phyloP scores from a whole-genome alignment of 2,329 filamentous ascomycete genomes.

The Colletotrichum camelliae region DNA sequence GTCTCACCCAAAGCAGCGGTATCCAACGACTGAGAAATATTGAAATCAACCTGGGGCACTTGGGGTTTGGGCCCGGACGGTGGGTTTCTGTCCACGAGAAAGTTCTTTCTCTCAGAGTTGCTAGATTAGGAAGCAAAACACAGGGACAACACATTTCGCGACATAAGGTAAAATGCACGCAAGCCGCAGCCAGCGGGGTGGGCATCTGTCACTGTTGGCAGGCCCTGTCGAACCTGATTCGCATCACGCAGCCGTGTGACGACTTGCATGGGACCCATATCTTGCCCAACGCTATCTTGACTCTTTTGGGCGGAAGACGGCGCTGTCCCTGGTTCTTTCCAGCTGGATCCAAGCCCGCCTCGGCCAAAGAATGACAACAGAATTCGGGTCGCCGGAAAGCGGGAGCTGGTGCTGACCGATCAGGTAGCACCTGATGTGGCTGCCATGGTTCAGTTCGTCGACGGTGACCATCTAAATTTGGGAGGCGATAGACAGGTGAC shows the following conservation, averaged over 20 bases:
- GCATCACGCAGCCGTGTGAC: slow-evolving; percentile 1
- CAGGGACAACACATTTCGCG: not conserved
- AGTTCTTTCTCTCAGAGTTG: not conserved
- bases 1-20: not conserved
- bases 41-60: not conserved
- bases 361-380: not conserved
- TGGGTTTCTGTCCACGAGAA: not conserved
- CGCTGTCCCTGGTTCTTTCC: not conserved
- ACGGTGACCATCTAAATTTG: slow-evolving; percentile 3
- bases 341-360: not conserved
- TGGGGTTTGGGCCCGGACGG: not conserved
- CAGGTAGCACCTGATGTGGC: not conserved
- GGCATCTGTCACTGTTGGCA: not conserved
- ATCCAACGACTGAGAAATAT: not conserved
- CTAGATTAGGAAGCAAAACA: not conserved
- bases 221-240: not conserved
- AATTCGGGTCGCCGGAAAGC: not conserved
- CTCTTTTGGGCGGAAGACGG: not conserved
- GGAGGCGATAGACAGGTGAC: slow-evolving; percentile 7
- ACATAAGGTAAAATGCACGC: not conserved
- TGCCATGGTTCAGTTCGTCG: not conserved
- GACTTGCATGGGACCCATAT: not conserved
- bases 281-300: not conserved
- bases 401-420: not conserved
- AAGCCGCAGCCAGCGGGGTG: not conserved